Base-by-base conservation (phyloP, 805 yeast species). In the Candida adriatica region DNA sequence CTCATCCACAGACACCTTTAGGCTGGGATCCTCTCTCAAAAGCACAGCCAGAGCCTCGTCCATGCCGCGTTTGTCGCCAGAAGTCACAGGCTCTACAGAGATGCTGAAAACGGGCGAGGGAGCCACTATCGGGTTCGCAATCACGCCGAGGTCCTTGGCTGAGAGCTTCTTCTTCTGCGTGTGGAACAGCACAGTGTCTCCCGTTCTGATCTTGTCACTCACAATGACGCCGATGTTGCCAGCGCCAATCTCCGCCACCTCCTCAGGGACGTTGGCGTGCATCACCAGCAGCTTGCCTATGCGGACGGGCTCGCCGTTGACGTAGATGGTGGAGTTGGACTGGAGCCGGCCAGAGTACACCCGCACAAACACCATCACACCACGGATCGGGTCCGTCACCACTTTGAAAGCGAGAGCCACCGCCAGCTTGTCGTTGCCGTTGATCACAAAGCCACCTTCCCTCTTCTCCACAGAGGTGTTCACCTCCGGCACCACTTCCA, bases 71-170 rank as follows among this genome's bases (percentile, higher is more conserved):
- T 70, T 74, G 46, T 88, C 96, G 3, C 95, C 88, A 2, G 85
- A 72, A 0, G 95, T 77, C 27, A 63, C 61, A 1, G 98, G 97
- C 41, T 84, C 92, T 18, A 90, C 67, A 0, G 86, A 70, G 2
- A 90, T 77, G 39, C 87, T 80, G 56, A 90, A 92, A 6, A 92
- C 92, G 0, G 97, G 94, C 1, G 95, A 95, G 1, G 98, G 98
- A 1, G 84, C 70, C 0, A 60, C 68, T 22, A 90, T 90, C 0
- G 96, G 94, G 35, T 79, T 68, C 18, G 88, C 68, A 26, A 64
- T 64, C 31, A 76, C 53, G 25, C 58, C 55, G 4, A 61, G 34
- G 8, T 65, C 70, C 10, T 63, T 59, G 31, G 64, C 62, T 18
- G 71, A 59, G 1, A 71, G 68, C 35, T 68, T 75, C 40, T 66